A percentile compares a stretch with the other conserved stretches of the same genome.
Evolutionary conservation across 2,329 filamentous ascomycete genomes (phyloP).

Genomic region (Aspergillus flavus): DNA sequence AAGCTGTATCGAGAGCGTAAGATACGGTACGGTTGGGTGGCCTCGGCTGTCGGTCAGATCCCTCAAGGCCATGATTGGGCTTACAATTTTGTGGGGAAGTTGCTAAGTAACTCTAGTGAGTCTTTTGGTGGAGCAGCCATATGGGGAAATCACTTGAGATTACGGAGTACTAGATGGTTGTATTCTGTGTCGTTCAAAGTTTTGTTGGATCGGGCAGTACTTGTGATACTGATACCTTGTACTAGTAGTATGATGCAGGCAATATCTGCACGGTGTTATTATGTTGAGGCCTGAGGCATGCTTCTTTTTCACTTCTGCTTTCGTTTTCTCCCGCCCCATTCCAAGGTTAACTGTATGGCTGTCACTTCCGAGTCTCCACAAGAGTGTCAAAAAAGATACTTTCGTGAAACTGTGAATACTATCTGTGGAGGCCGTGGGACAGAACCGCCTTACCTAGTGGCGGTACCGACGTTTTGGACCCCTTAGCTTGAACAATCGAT

Average conservation of each 20-base stretch:
- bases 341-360: neutral
- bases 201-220: neutral
- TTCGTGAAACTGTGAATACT: neutral
- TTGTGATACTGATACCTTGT: no score
- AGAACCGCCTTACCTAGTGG: neutral
- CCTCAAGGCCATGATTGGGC: neutral
- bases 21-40: conserved; percentile 26
- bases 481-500: neutral
- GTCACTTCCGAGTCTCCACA: neutral
- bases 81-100: neutral
- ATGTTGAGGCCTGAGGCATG: no score
- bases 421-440: neutral
- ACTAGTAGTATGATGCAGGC: no score
- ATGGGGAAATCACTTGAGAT: neutral
- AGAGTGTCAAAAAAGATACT: neutral
- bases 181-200: neutral
- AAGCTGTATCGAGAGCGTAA: conserved; percentile 21
- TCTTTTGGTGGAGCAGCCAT: neutral
- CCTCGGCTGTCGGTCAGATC: conserved; percentile 28
- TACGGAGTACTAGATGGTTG: neutral
- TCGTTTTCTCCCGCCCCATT: no score
- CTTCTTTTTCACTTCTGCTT: no score
- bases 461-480: neutral
- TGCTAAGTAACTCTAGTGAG: neutral
- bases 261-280: no score